phyloP scores from a whole-genome alignment of 257 asterid species.

The Paulownia fortunei region DNA sequence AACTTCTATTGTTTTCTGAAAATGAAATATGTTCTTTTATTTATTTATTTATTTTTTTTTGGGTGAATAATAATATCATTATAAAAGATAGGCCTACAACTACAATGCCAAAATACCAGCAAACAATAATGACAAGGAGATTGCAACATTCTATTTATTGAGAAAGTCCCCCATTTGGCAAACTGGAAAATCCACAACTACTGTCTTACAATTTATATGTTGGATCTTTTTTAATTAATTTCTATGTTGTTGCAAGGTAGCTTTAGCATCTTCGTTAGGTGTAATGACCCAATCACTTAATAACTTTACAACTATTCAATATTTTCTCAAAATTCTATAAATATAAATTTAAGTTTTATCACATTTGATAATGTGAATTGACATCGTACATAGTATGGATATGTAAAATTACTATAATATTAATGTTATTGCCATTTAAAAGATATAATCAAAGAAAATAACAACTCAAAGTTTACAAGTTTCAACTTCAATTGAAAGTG shows the following conservation, averaged over 20 bases:
- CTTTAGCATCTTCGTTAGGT: not conserved
- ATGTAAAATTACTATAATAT: no score
- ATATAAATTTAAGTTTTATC: no score
- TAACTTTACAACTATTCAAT: not conserved
- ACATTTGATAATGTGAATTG: no score
- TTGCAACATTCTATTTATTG: not conserved
- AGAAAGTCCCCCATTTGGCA: not conserved
- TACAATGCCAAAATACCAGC: not conserved
- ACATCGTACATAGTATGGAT: no score
- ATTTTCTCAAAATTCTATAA: no score
- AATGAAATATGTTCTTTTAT: no score
- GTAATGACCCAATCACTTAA: not conserved
- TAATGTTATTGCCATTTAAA: no score
- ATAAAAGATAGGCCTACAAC: not conserved
- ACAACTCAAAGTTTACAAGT: no score
- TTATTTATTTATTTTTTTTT: no score
- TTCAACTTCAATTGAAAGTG: no score
- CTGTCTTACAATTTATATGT: not conserved
- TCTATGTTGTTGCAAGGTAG: not conserved
- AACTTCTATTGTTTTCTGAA: no score
- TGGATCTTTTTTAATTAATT: not conserved
- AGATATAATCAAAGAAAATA: no score
- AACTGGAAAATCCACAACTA: not conserved
- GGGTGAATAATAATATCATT: not conserved
- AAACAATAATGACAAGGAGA: not conserved